Base-by-base conservation (phyloP, 768 basidiomycete species). In the Suillus fuscotomentosus region DNA sequence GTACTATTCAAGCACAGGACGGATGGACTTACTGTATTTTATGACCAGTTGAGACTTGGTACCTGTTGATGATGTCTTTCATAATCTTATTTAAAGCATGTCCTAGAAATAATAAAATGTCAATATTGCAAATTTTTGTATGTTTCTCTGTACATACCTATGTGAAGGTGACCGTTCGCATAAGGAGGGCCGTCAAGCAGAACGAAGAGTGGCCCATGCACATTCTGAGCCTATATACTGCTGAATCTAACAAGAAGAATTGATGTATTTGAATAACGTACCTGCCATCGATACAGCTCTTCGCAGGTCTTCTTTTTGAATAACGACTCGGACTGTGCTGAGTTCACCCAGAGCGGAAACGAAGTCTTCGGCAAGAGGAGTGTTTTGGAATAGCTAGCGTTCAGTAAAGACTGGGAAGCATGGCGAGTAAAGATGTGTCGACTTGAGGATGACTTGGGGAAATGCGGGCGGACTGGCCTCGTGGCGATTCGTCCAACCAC, bases 121-220 rank as follows among this genome's bases (percentile, higher is more conserved):
- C 43, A 41, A n/a, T n/a, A 2, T 34, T 17, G 38, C 34, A 36
- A 24, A 11, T 24, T 13, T 50, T 45, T n/a, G 22, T 60, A 11
- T 13, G 24, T 39, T 13, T 3, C 53, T 36, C 34, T 22, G 45
- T 36, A 56, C 78, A 65, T 67, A 97, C 96, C 97, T 82, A 96
- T 95, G 73, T 99, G 97, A 48, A 99, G 79, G 73, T 93, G 86
- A 0, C 97, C 97, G 72, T 99, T 99, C 2, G 97, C 97, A 71
- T 99, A 99, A 0, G 97, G 97, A 39, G 97, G 97, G 0, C 97
- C 97, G 74, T 99, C 97, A 68, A 97, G 95, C 60, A 96, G 80
- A 14, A 97, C 89, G 70, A 95, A 99, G 38, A 87, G 72, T 1
- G 88, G 85, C 3, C 91, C 85, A 41, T 83, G 78, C 14, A 81